A percentile compares a stretch with the other conserved stretches of the same genome.
These are phyloP conservation scores for Paracoccidioides lutzii DNA, from an alignment of 2,329 filamentous ascomycete genomes.

Conservation along the genomic window DNA sequence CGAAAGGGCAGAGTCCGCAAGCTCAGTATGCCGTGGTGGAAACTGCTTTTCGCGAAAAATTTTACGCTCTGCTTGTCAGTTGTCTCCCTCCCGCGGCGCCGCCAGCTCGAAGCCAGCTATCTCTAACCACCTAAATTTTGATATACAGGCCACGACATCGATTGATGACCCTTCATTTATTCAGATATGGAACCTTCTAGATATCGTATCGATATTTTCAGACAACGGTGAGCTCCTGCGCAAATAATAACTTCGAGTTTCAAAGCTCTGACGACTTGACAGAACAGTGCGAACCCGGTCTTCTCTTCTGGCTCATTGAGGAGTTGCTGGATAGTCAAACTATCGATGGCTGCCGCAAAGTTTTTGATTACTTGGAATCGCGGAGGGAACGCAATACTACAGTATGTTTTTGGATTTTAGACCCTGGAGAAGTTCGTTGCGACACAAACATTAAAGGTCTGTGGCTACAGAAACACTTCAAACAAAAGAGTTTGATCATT, in stretches of 20 bases:
- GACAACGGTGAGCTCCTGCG: slow-evolving; percentile 54
- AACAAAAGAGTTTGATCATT: slow-evolving; percentile 75
- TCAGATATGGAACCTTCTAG: slow-evolving; percentile 83
- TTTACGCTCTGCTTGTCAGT: slow-evolving; percentile 66
- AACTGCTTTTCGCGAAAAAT: slow-evolving; percentile 66
- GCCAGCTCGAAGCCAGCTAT: slow-evolving; percentile 11
- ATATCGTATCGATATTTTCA: slow-evolving; percentile 77
- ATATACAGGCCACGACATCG: slow-evolving; percentile 51
- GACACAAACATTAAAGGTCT: background rate
- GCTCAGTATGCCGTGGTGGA: slow-evolving; percentile 58
- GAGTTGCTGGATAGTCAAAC: slow-evolving; percentile 94
- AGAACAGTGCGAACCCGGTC: slow-evolving; percentile 52
- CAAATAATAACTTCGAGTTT: background rate
- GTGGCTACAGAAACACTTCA: slow-evolving; percentile 48
- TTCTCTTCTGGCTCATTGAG: slow-evolving; percentile 84
- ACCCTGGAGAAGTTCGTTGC: background rate
- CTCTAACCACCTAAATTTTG: slow-evolving; percentile 6
- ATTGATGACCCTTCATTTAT: slow-evolving; percentile 71
- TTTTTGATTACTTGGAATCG: slow-evolving; percentile 93
- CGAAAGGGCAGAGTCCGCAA: slow-evolving; percentile 39
- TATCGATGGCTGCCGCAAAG: slow-evolving; percentile 74
- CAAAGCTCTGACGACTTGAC: background rate
- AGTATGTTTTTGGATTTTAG: slow-evolving; percentile 31
- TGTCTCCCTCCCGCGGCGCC: slow-evolving; percentile 16
- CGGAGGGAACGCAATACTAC: slow-evolving; percentile 77